Conservation (phyloP, 1,284 basidiomycete genomes). For the Papiliotrema fonsecae region DNA sequence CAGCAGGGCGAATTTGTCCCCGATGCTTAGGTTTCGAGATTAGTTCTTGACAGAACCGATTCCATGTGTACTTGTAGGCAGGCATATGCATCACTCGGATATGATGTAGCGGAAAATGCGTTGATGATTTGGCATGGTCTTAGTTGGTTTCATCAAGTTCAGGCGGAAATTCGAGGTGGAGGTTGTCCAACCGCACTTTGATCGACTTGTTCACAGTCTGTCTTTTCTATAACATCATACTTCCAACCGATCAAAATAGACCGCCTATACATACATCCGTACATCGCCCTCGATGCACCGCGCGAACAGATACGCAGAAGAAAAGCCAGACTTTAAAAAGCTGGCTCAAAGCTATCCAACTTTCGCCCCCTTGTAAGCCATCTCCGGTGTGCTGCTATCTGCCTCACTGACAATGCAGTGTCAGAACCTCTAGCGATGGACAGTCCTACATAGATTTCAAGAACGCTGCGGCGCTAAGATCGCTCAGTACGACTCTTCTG, state of each 20-base stretch:
- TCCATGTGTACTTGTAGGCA: no score
- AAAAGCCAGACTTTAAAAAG: conserved; percentile 59
- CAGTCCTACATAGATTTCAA: conserved; percentile 62
- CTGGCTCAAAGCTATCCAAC: conserved; percentile 60
- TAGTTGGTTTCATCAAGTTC: no score
- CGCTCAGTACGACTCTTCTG: conserved; percentile 70
- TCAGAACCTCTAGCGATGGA: conserved; percentile 13
- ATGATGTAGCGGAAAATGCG: no score
- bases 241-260: no score
- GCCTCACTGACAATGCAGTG: conserved; percentile 9
- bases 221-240: no score
- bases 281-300: conserved; percentile 35
- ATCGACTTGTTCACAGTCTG: not conserved
- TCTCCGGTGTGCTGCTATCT: conserved; percentile 5
- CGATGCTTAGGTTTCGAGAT: no score
- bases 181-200: not conserved
- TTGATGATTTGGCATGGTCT: no score
- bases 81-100: no score
- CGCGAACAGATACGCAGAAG: conserved; percentile 43
- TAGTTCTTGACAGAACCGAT: no score
- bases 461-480: conserved; percentile 62
- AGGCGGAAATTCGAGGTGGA: not conserved
- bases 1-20: no score
- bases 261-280: no score
- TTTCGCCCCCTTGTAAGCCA: conserved; percentile 62